A percentile compares a stretch with the other conserved stretches of the same genome.
Conservation (phyloP, 441 rosid genomes). For the Bruguiera hainesii region DNA sequence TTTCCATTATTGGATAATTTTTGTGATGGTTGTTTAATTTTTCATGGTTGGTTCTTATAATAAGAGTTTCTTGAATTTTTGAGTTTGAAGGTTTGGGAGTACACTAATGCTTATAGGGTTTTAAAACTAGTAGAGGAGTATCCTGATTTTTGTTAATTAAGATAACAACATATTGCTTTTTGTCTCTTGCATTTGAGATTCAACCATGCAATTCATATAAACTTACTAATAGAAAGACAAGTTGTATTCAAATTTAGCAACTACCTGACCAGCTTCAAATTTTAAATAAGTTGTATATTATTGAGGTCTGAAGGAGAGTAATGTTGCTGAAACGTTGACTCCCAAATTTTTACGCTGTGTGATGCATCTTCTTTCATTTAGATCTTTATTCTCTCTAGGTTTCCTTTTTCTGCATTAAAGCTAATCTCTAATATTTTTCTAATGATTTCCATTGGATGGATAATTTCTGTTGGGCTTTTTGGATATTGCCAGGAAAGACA, state of each 20-base stretch:
- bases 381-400: conserved; percentile 7
- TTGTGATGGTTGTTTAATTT: not conserved
- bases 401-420: not conserved
- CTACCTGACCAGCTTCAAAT: too few relatives aligned
- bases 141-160: not conserved
- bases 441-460: conserved; percentile 11
- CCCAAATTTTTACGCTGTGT: not conserved
- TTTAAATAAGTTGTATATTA: too few relatives aligned
- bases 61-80: too few relatives aligned
- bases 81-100: too few relatives aligned
- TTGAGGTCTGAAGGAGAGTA: not conserved
- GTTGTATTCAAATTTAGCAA: too few relatives aligned
- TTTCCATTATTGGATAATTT: not conserved
- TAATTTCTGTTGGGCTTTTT: conserved; percentile 19
- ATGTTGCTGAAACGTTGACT: not conserved
- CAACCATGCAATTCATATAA: not conserved
- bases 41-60: too few relatives aligned
- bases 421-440: conserved; percentile 26
- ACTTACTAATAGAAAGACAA: too few relatives aligned
- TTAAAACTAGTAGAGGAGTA: not conserved
- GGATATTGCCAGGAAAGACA: conserved; percentile 68
- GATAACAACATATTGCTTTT: not conserved
- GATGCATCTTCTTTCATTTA: not conserved
- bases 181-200: conserved; percentile 1
- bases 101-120: not conserved